Evolutionary conservation across 352 stramenopile genomes (phyloP).

Genomic region (Phytophthora pistaciae): DNA sequence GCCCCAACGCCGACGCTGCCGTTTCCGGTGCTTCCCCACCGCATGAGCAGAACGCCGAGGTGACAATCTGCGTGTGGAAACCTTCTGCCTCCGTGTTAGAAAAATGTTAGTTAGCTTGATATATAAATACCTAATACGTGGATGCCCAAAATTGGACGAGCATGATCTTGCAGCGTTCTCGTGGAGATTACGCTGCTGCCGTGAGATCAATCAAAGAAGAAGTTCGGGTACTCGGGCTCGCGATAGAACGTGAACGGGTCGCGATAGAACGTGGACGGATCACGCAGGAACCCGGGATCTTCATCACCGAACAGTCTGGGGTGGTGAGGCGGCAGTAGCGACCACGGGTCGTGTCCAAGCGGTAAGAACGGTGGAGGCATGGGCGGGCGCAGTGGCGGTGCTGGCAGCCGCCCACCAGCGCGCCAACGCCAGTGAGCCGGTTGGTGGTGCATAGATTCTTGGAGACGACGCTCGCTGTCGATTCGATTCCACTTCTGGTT

Average conservation of each 20-base stretch:
- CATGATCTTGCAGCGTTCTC: conserved; percentile 4
- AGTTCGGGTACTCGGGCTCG: conserved; percentile 15
- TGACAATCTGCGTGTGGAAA: conserved; percentile 4
- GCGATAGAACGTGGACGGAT: conserved; percentile 21
- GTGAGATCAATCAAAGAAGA: conserved; percentile 14
- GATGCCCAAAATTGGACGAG: conserved; percentile 21
- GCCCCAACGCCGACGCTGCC: conserved; percentile 20
- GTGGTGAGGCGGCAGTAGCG: conserved; percentile 13
- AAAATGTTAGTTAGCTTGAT: conserved; percentile 1
- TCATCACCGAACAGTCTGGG: conserved; percentile 23
- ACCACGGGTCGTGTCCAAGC: conserved; percentile 15
- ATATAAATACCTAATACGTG: conserved; percentile 26
- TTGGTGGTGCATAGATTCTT: conserved; percentile 9
- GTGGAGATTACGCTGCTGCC: not conserved
- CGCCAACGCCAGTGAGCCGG: conserved; percentile 25
- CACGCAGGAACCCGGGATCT: conserved; percentile 16
- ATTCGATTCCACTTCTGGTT: conserved; percentile 13
- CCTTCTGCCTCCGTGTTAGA: conserved; percentile 14
- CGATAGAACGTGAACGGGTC: conserved; percentile 24
- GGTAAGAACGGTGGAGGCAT: conserved; percentile 31
- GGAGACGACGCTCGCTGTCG: conserved; percentile 11
- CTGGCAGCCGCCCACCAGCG: conserved; percentile 12
- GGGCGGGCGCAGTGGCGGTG: conserved; percentile 16
- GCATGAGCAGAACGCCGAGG: conserved; percentile 17
- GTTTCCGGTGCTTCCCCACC: conserved; percentile 30